These are phyloP conservation scores for Arthroderma sp. DNA, from an alignment of 2,329 filamentous ascomycete genomes.

Conservation along the genomic window DNA sequence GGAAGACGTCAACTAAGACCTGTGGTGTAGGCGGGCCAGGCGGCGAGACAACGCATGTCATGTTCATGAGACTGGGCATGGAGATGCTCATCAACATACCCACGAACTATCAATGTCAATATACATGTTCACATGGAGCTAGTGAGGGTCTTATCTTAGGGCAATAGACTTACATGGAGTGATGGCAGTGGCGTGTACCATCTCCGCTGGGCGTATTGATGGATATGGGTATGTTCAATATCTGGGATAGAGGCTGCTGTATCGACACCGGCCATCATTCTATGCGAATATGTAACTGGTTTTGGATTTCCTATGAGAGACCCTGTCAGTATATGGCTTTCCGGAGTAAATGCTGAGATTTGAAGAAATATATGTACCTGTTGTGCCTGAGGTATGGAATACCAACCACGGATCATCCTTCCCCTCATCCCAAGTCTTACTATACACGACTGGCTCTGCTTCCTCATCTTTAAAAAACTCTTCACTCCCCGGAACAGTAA, in stretches of 20 bases:
- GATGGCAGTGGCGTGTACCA: not conserved
- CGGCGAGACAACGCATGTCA: not conserved
- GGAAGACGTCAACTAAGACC: not conserved
- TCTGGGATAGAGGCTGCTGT: not conserved
- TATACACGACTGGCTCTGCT: conserved; percentile 10
- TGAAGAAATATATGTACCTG: conserved; percentile 8
- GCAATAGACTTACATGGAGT: not conserved
- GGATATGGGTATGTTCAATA: not conserved
- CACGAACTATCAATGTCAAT: not conserved
- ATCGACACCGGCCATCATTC: not conserved
- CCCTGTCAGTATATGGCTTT: not conserved
- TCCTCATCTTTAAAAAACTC: conserved; percentile 11
- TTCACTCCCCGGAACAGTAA: conserved; percentile 9
- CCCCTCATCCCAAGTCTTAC: conserved; percentile 16
- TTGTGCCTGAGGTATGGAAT: conserved; percentile 19
- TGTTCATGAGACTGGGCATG: not conserved
- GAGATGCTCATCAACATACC: not conserved
- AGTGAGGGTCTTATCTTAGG: not conserved
- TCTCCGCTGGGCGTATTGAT: not conserved
- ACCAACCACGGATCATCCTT: conserved; percentile 18
- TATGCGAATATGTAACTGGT: not conserved
- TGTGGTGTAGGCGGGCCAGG: not conserved
- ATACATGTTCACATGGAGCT: not conserved
- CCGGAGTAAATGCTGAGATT: not conserved
- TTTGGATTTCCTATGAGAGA: not conserved